Evolutionary conservation across 352 stramenopile genomes (phyloP).

Genomic region (Phytophthora fragariae): DNA sequence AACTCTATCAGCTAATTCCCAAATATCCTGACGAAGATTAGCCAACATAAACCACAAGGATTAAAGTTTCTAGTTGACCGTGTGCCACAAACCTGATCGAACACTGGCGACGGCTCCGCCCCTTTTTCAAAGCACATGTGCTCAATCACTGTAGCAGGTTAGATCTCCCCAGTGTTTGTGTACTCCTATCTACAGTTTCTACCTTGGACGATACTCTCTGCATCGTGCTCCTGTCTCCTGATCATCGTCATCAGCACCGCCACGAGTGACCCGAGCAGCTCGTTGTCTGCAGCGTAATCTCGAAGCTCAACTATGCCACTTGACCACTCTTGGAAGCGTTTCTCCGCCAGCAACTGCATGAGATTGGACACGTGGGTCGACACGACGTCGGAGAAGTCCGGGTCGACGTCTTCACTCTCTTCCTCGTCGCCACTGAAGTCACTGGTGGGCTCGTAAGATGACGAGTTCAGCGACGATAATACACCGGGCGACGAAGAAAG

Average conservation of each 20-base stretch:
- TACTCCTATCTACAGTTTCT: constrained; percentile 26
- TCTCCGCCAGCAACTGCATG: constrained; percentile 26
- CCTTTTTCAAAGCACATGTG: constrained; percentile 37
- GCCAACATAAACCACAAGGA: too few species aligned
- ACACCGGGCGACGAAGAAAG: background rate
- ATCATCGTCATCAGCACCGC: constrained; percentile 29
- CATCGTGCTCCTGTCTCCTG: constrained; percentile 19
- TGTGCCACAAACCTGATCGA: constrained; percentile 10
- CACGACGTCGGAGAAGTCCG: constrained; percentile 15
- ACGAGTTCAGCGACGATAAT: constrained; percentile 3
- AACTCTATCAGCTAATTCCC: constrained; percentile 25
- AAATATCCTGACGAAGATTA: background rate
- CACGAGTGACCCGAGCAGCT: constrained; percentile 17
- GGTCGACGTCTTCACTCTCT: background rate
- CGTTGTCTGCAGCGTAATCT: constrained; percentile 24
- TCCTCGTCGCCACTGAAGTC: constrained; percentile 18
- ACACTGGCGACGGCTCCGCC: constrained; percentile 28
- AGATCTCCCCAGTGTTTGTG: background rate
- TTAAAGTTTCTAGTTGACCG: too few species aligned
- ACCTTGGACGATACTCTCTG: constrained; percentile 35
- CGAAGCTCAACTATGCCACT: constrained; percentile 27
- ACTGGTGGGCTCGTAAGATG: constrained; percentile 16
- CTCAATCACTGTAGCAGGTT: constrained; percentile 30
- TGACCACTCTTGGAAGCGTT: constrained; percentile 28
- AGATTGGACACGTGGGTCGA: constrained; percentile 31